Evolutionary conservation across 768 basidiomycete species (phyloP).

Genomic region (Erythrobasidium yunnanense): DNA sequence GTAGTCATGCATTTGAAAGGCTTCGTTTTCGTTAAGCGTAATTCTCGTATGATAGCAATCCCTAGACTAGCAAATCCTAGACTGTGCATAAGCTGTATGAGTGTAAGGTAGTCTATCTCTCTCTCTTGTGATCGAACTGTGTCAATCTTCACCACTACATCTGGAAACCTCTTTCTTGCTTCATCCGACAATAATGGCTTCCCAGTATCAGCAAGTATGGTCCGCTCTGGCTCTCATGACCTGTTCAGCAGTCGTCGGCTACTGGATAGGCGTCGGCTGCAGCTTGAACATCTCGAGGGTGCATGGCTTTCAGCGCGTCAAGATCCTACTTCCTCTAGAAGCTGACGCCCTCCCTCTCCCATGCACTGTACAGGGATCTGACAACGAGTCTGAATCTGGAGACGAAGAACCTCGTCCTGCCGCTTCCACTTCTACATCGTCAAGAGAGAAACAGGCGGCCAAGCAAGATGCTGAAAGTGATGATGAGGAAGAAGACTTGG

Average conservation of each 20-base stretch:
- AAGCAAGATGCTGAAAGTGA: slow-evolving; percentile 9
- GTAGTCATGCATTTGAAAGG: too few relatives aligned
- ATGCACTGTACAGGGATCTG: background rate
- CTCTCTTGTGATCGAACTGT: too few relatives aligned
- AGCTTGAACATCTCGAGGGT: slow-evolving; percentile 21
- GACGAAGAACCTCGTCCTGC: background rate
- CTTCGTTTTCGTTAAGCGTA: too few relatives aligned
- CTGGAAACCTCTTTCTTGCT: background rate
- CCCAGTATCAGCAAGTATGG: slow-evolving; percentile 7
- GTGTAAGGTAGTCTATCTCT: too few relatives aligned
- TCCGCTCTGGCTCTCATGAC: background rate
- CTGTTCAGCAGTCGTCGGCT: slow-evolving; percentile 14
- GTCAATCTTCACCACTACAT: background rate
- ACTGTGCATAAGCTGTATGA: too few relatives aligned
- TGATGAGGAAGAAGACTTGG: slow-evolving; percentile 18
- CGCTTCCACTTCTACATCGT: background rate
- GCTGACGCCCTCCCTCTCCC: too few relatives aligned
- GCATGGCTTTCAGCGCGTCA: background rate
- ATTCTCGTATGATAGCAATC: too few relatives aligned
- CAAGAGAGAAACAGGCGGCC: too few relatives aligned
- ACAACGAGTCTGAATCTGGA: background rate
- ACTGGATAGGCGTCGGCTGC: slow-evolving; percentile 20
- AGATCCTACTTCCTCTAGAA: background rate
- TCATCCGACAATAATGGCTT: background rate
- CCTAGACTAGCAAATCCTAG: too few relatives aligned